Evolutionary conservation across 2,329 filamentous ascomycete genomes (phyloP).

Genomic region (Apiospora pterosperma): DNA sequence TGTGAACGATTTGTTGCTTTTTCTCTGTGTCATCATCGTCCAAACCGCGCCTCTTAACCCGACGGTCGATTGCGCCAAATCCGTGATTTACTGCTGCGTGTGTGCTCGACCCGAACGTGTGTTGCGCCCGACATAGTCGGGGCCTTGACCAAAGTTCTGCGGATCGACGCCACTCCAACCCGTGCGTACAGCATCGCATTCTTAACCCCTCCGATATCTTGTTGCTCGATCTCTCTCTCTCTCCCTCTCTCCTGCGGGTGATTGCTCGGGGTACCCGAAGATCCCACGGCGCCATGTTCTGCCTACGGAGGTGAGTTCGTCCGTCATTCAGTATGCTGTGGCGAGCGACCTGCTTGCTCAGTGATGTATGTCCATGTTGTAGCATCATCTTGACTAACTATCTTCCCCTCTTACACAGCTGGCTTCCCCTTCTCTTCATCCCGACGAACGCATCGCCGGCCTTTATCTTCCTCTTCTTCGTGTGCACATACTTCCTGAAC

Average conservation of each 20-base stretch:
- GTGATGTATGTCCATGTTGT: too few species aligned
- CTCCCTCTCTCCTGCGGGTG: too few species aligned
- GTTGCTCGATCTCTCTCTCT: too few species aligned
- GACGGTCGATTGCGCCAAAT: not conserved
- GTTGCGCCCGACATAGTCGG: not conserved
- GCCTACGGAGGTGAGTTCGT: slow-evolving; percentile 51
- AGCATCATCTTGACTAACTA: slow-evolving; percentile 4
- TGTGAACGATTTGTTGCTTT: not conserved
- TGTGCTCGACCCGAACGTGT: not conserved
- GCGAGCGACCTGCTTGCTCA: too few species aligned
- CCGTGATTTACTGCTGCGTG: not conserved
- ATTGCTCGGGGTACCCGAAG: not conserved
- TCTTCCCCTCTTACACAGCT: slow-evolving; percentile 46
- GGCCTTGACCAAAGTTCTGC: not conserved
- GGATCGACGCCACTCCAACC: not conserved
- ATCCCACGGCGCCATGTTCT: slow-evolving; percentile 49
- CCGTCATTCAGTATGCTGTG: not conserved
- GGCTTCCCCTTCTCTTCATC: slow-evolving; percentile 84
- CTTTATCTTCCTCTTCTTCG: slow-evolving; percentile 85
- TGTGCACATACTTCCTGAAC: slow-evolving; percentile 93
- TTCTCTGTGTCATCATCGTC: not conserved
- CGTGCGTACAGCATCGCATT: not conserved
- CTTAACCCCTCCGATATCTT: too few species aligned
- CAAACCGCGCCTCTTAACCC: not conserved
- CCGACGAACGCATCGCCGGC: slow-evolving; percentile 81